These are phyloP conservation scores for Tricholoma bakamatsutake DNA, from an alignment of 768 basidiomycete species.

Conservation along the genomic window DNA sequence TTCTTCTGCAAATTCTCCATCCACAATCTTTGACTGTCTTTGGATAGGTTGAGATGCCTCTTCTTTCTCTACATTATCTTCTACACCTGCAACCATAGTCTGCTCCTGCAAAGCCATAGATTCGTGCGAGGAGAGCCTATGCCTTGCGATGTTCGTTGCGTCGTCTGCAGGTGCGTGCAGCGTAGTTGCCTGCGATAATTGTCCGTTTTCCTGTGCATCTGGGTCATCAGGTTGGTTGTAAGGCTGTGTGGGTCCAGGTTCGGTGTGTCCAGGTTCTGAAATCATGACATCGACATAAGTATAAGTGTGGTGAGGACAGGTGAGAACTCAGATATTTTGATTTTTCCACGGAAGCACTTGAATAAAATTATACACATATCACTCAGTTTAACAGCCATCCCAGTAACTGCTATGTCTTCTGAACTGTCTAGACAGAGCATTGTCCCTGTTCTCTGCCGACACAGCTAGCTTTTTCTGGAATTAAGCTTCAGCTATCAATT, in stretches of 20 bases:
- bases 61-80: conserved; percentile 1
- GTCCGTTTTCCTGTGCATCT: background rate
- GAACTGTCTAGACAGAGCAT: too few relatives aligned
- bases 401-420: too few relatives aligned
- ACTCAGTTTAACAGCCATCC: too few relatives aligned
- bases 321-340: background rate
- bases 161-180: background rate
- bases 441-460: too few relatives aligned
- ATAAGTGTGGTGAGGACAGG: too few relatives aligned
- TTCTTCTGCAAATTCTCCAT: background rate
- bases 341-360: too few relatives aligned
- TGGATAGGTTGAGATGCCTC: background rate
- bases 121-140: background rate
- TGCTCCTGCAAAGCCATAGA: conserved; percentile 15
- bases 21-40: background rate
- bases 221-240: background rate
- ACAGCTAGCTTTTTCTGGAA: too few relatives aligned
- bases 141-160: background rate
- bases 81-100: conserved; percentile 20
- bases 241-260: conserved; percentile 1
- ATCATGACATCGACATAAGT: conserved; percentile 20
- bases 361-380: too few relatives aligned
- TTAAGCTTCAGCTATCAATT: too few relatives aligned
- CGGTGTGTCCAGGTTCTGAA: conserved; percentile 7
- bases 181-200: background rate